These are phyloP conservation scores for Trichoderma hamatum DNA, from an alignment of 2,329 filamentous ascomycete genomes.

Conservation along the genomic window DNA sequence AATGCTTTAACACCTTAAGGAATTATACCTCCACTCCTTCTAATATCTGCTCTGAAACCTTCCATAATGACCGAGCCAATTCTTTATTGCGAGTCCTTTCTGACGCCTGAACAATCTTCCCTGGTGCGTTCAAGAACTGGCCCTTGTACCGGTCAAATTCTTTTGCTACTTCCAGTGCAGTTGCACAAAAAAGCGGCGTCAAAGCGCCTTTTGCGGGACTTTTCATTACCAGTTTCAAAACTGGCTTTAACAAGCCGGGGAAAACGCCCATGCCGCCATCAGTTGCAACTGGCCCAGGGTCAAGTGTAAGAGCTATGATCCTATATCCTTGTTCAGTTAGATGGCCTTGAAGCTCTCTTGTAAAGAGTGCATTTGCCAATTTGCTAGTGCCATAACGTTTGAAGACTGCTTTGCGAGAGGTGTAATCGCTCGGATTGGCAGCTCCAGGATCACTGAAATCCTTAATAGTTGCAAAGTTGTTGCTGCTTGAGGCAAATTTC, in stretches of 20 bases:
- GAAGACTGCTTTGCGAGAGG: background rate
- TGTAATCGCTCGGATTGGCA: background rate
- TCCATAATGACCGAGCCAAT: background rate
- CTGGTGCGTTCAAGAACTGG: background rate
- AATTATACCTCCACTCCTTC: background rate
- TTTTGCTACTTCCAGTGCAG: background rate
- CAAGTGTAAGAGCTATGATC: constrained; percentile 1
- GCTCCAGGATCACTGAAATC: constrained; percentile 7
- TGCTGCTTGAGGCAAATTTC: background rate
- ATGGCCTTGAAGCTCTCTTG: background rate
- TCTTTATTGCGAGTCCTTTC: background rate
- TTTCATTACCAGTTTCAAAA: constrained; percentile 10
- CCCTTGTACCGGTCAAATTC: background rate
- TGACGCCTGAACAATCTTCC: background rate
- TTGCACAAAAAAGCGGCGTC: constrained; percentile 2
- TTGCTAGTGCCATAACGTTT: constrained; percentile 4
- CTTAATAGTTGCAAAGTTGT: background rate
- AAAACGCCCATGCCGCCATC: constrained; percentile 3
- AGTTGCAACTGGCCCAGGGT: constrained; percentile 10
- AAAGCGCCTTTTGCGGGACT: background rate
- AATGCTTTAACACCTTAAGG: background rate
- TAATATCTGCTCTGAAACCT: background rate
- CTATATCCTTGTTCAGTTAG: background rate
- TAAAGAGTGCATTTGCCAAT: constrained; percentile 4
- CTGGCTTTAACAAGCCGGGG: background rate